phyloP scores from a whole-genome alignment of 1,139 yeast species.

The Taphrina sp. region DNA sequence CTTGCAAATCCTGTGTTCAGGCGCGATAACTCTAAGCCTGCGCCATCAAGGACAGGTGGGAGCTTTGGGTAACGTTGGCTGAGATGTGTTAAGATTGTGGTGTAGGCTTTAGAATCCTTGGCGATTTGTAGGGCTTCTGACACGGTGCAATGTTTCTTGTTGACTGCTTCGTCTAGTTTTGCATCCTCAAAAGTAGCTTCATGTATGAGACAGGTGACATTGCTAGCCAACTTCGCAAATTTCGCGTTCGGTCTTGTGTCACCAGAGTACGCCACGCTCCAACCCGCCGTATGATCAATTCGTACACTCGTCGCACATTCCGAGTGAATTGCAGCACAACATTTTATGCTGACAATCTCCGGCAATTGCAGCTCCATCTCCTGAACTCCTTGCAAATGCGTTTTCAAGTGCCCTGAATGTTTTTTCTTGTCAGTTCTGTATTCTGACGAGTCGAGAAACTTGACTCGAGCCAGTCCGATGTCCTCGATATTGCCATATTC shows the following conservation, averaged over 20 bases:
- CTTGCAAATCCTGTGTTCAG: conserved; percentile 5
- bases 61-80: conserved; percentile 57
- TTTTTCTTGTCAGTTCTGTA: too few relatives aligned
- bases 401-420: too few relatives aligned
- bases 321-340: conserved; percentile 27
- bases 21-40: background rate
- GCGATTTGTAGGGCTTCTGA: conserved; percentile 79
- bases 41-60: conserved; percentile 1
- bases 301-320: conserved; percentile 18
- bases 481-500: conserved; percentile 70
- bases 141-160: conserved; percentile 85
- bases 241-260: conserved; percentile 82
- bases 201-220: conserved; percentile 79
- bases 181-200: conserved; percentile 90
- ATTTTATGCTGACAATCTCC: conserved; percentile 1
- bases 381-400: too few relatives aligned
- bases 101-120: conserved; percentile 63
- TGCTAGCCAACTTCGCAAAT: conserved; percentile 62
- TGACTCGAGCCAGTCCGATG: conserved; percentile 48
- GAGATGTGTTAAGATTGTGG: conserved; percentile 81
- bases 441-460: background rate
- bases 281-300: conserved; percentile 22
- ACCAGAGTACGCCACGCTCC: conserved; percentile 77
- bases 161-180: conserved; percentile 72
- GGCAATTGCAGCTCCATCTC: conserved; percentile 13